Base-by-base conservation (phyloP, 176 grass and related monocot genomes). In the Oryza meyeriana region DNA sequence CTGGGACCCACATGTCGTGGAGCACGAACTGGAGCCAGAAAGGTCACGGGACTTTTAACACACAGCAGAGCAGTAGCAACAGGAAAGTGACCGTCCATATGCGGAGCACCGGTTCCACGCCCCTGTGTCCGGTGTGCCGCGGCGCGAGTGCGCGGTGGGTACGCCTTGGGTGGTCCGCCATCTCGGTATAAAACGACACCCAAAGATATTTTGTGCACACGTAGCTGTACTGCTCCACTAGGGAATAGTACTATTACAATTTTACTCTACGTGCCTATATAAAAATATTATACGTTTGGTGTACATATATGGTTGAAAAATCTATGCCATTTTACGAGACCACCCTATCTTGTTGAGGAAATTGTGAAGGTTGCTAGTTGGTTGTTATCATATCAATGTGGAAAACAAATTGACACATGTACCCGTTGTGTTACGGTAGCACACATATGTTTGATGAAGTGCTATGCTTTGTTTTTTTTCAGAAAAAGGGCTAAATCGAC, bases 201-300 rank as follows among this genome's bases (percentile, higher is more conserved):
- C 10, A 6, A 4, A 85, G 66, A 79, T 85, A 82, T 87, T 71
- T 82, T 82, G 2, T 64, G 6, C 12, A 24, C 57, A n/a, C 29
- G 36, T 76, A 61, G n/a, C 57, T 47, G 12, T 64, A 42, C 24
- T 14, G 11, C 18, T 24, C 20, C 61, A 41, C 45, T 0, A 12
- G 6, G n/a, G n/a, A n/a, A n/a, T n/a, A n/a, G n/a, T n/a, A n/a
- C 41, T 8, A 27, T 47, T 47, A 74, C 3, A 30, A 24, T 40
- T 22, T 20, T 52, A 22, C 48, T 67, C 16, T 28, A 16, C 45
- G 22, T 0, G 62, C 47, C 16, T n/a, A 27, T 44, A 18, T 16
- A 20, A 8, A 9, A 26, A 35, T 36, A 12, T 12, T 50, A 34
- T 74, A 48, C 29, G 3, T 7, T 2, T 20, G 77, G 6, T 30